These are phyloP conservation scores for Aspergillus brunneoviolaceus DNA, from an alignment of 2,329 filamentous ascomycete species.

Conservation along the genomic window DNA sequence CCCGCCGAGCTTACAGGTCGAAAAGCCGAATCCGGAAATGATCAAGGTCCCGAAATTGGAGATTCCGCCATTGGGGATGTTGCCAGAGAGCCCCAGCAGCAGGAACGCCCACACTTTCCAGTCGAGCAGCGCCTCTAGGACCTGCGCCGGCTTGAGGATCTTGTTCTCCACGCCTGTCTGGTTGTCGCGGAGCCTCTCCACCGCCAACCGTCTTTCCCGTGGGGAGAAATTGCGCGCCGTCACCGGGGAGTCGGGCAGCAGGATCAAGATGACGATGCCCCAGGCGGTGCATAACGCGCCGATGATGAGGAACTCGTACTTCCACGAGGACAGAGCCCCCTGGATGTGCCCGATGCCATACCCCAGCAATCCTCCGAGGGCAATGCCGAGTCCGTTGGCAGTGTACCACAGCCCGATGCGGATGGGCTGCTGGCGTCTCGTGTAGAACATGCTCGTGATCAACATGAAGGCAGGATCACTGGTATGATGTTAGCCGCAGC, in stretches of 20 bases:
- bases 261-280: conserved; percentile 37
- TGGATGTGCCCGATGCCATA: conserved; percentile 62
- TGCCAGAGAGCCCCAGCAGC: conserved; percentile 39
- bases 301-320: conserved; percentile 60
- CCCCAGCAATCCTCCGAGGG: conserved; percentile 43
- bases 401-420: conserved; percentile 58
- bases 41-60: conserved; percentile 32
- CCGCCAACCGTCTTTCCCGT: conserved; percentile 48
- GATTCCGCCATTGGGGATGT: conserved; percentile 34
- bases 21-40: conserved; percentile 44
- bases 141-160: conserved; percentile 49
- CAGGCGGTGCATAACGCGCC: conserved; percentile 40
- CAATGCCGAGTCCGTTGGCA: conserved; percentile 58
- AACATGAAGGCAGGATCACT: conserved; percentile 55
- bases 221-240: conserved; percentile 46
- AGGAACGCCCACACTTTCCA: conserved; percentile 62
- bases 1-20: conserved; percentile 16
- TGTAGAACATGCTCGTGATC: conserved; percentile 55
- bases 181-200: conserved; percentile 54
- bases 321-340: conserved; percentile 52
- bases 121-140: conserved; percentile 51
- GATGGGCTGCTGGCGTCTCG: conserved; percentile 49
- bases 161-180: conserved; percentile 56
- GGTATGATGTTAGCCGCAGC: neutral
- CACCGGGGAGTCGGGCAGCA: conserved; percentile 47